Conservation (phyloP, 352 stramenopile genomes). For the Phytophthora quininea region DNA sequence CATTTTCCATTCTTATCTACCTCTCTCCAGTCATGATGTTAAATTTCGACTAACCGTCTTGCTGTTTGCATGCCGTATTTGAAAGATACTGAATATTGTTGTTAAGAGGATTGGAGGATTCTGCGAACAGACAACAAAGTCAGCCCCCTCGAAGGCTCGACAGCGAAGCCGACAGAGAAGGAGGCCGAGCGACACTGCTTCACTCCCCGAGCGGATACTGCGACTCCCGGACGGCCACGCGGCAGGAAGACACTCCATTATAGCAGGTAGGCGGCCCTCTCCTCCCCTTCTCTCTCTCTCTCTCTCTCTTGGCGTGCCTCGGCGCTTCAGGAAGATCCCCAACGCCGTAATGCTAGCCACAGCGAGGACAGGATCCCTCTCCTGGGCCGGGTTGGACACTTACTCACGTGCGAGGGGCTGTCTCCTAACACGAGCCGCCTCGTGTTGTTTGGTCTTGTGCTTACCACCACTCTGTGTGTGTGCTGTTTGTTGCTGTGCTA, state of each 20-base stretch:
- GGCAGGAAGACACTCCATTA: constrained; percentile 20
- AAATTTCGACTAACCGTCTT: background rate
- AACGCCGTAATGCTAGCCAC: no score
- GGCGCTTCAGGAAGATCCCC: background rate
- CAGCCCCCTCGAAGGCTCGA: constrained; percentile 22
- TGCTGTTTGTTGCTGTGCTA: constrained; percentile 30
- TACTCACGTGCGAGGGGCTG: background rate
- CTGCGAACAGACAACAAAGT: constrained; percentile 45
- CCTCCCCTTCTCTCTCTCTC: background rate
- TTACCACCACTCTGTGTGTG: no score
- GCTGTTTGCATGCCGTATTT: constrained; percentile 1
- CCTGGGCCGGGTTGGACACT: constrained; percentile 11
- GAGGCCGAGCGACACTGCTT: constrained; percentile 22
- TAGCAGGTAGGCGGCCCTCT: constrained; percentile 26
- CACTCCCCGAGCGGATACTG: constrained; percentile 32
- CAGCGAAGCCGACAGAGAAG: constrained; percentile 26
- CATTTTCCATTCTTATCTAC: background rate
- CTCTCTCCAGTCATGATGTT: background rate
- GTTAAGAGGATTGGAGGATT: constrained; percentile 26
- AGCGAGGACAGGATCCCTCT: background rate
- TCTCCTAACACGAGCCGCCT: background rate
- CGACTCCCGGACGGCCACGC: constrained; percentile 17
- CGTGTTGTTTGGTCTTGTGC: constrained; percentile 1
- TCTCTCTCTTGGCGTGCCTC: background rate
- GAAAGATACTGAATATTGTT: background rate